Evolutionary conservation across 1,284 basidiomycete genomes (phyloP).

Genomic region (Pascua guehoae): DNA sequence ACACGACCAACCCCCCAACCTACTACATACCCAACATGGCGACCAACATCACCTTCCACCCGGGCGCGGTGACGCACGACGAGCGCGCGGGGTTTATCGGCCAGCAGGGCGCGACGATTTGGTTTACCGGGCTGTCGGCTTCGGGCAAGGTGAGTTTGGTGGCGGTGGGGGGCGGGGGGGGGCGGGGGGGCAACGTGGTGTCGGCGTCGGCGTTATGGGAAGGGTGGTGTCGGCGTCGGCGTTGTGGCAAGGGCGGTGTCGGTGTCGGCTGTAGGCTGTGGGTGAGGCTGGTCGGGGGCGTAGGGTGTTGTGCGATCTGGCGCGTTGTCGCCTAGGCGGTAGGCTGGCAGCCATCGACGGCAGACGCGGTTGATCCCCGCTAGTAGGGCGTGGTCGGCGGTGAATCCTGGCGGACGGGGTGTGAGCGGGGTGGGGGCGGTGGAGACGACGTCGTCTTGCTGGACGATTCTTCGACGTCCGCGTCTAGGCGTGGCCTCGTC

Average conservation of each 20-base stretch:
- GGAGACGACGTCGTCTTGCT: too few relatives aligned
- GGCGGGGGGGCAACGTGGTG: too few relatives aligned
- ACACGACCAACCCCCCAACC: not conserved
- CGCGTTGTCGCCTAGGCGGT: too few relatives aligned
- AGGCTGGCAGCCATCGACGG: too few relatives aligned
- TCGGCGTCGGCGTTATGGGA: not conserved
- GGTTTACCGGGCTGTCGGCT: constrained; percentile 91
- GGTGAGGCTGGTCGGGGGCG: constrained; percentile 19
- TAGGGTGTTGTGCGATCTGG: too few relatives aligned
- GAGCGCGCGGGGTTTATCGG: constrained; percentile 68
- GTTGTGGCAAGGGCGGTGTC: not conserved
- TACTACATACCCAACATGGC: constrained; percentile 56
- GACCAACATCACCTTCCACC: constrained; percentile 83
- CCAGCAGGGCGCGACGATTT: constrained; percentile 84
- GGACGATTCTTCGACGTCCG: constrained; percentile 1
- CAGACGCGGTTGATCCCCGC: too few relatives aligned
- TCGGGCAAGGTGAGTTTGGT: constrained; percentile 65
- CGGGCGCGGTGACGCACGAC: constrained; percentile 64
- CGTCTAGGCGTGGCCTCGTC: too few relatives aligned
- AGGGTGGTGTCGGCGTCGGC: not conserved
- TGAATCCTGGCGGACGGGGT: too few relatives aligned
- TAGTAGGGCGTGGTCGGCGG: too few relatives aligned
- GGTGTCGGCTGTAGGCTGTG: not conserved
- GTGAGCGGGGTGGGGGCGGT: too few relatives aligned
- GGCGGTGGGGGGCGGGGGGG: too few relatives aligned